Percentiles rank a stretch among this genome's conserved stretches.
These are phyloP conservation scores for Chernovozyma sophiae-reginae DNA, from an alignment of 1,139 yeast genomes.

Conservation along the genomic window DNA sequence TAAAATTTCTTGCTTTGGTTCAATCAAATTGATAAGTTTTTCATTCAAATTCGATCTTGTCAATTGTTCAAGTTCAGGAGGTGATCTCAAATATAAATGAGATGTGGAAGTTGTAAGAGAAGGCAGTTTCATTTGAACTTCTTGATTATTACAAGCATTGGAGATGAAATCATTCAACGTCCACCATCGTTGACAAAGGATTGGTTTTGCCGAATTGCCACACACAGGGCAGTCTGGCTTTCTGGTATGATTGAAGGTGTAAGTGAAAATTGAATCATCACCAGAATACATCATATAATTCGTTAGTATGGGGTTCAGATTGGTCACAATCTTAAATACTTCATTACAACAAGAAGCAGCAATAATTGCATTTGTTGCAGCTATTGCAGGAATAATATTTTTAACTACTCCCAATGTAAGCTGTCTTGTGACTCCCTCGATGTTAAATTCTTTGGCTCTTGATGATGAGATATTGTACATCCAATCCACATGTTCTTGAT, in stretches of 20 bases:
- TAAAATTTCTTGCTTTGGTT: slow-evolving; percentile 46
- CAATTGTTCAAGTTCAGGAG: slow-evolving; percentile 45
- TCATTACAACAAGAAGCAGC: slow-evolving; percentile 93
- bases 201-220: slow-evolving; percentile 42
- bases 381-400: slow-evolving; percentile 89
- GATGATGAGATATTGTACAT: slow-evolving; percentile 51
- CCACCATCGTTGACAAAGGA: slow-evolving; percentile 34
- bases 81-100: slow-evolving; percentile 49
- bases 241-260: slow-evolving; percentile 61
- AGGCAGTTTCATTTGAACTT: slow-evolving; percentile 45
- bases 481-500: slow-evolving; percentile 64
- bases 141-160: slow-evolving; percentile 22
- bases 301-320: slow-evolving; percentile 61
- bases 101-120: slow-evolving; percentile 43
- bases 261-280: slow-evolving; percentile 69
- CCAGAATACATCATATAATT: slow-evolving; percentile 90
- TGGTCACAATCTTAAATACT: slow-evolving; percentile 72
- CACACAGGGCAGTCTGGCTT: slow-evolving; percentile 72
- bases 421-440: slow-evolving; percentile 66
- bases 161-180: slow-evolving; percentile 47
- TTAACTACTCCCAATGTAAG: slow-evolving; percentile 86
- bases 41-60: slow-evolving; percentile 45
- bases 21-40: slow-evolving; percentile 35
- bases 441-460: slow-evolving; percentile 64
- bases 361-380: slow-evolving; percentile 88